Evolutionary conservation across 495 filamentous ascomycete species (phyloP), one percentile per base, ranked within the genome.

Genomic region (Neurospora africana): DNA sequence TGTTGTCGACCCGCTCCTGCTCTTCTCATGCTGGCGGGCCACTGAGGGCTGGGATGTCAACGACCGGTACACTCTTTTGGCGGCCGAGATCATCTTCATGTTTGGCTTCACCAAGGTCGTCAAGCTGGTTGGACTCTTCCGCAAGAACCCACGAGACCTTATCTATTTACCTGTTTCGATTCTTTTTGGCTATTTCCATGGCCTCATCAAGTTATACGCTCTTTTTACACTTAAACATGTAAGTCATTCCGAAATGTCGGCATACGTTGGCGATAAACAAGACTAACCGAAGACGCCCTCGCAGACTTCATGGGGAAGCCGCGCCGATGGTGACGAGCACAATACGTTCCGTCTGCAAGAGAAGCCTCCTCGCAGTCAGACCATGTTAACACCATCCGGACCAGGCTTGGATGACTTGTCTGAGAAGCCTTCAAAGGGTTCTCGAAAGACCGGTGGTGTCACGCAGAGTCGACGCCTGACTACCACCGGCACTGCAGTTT

Each of bases 121-220:
- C 79, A 94, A 94, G 80, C 79, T 93, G 27, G 75, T 92, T 53
- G 91, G 90, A 5, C 88, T 94, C 75, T 93, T 93, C 80, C 82
- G 88, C 73, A 88, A 87, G 36, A 87, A 92, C 75, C 91, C 92
- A 1, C 82, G 83, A 27, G 92, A 95, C 76, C 83, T 92, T 58
- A 72, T 90, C 37, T 87, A 88, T 73, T 78, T 94, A 39, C 91
- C 92, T 5, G 83, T 89, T n/a, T 92, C 90, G 2, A 88, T 95
- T 58, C 70, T 93, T 5, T 94, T 94, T 74, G 91, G 91, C 53
- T 94, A 91, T 79, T 87, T 92, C 76, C 91, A 93, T 79, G 90
- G 91, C 37, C 78, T 89, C 38, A 89, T 94, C 82, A 94, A 94
- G 82, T 83, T 93, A 70, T 92, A 91, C 73, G 91, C 92, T 4